These are phyloP conservation scores for Botrytis byssoidea DNA, from an alignment of 2,329 filamentous ascomycete species.

Conservation along the genomic window DNA sequence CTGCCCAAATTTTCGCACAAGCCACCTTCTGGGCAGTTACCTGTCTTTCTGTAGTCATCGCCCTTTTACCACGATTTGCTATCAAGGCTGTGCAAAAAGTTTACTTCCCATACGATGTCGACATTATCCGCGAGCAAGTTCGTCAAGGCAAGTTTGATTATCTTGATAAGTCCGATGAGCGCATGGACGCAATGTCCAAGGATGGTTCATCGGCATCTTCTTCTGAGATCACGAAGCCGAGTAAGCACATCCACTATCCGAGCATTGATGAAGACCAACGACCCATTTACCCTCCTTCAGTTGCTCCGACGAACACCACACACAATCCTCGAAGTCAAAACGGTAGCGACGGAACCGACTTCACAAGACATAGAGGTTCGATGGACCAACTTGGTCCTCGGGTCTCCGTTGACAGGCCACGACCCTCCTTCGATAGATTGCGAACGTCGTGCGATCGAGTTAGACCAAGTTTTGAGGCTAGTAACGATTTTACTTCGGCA, in stretches of 20 bases:
- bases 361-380: constrained; percentile 66
- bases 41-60: constrained; percentile 75
- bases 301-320: constrained; percentile 72
- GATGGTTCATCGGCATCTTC: constrained; percentile 51
- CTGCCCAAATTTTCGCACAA: constrained; percentile 73
- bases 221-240: constrained; percentile 52
- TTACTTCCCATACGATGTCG: constrained; percentile 87
- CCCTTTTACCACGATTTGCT: constrained; percentile 81
- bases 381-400: constrained; percentile 46
- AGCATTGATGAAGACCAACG: constrained; percentile 82
- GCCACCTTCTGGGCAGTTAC: constrained; percentile 86
- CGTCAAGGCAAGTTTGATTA: constrained; percentile 78
- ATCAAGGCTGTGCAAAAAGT: constrained; percentile 90
- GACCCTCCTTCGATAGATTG: constrained; percentile 86
- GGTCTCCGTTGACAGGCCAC: constrained; percentile 54
- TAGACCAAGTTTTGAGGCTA: constrained; percentile 80
- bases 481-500: constrained; percentile 87
- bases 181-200: constrained; percentile 43
- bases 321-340: constrained; percentile 82
- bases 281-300: constrained; percentile 90
- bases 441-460: constrained; percentile 84
- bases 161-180: constrained; percentile 45
- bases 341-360: constrained; percentile 91
- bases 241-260: constrained; percentile 56
- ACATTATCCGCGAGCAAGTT: constrained; percentile 93